Evolutionary conservation across 208 protist species (phyloP).

Genomic region (Tritrichomonas foetus): DNA sequence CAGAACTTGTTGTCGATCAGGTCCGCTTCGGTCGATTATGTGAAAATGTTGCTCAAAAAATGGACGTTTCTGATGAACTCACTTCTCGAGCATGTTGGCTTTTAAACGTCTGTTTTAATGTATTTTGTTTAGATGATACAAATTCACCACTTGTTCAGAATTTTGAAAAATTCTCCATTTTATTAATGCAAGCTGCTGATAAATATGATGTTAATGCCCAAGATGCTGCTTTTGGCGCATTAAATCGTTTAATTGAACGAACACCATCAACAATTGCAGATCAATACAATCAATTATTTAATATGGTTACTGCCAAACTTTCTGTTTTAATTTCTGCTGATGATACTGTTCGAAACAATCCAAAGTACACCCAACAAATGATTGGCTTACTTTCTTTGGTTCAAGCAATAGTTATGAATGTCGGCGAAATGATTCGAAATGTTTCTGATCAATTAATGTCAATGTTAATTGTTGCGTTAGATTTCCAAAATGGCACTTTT

Average conservation of each 20-base stretch:
- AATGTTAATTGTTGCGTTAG: background rate
- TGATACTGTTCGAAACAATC: background rate
- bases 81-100: background rate
- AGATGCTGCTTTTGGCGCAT: background rate
- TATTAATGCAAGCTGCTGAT: background rate
- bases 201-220: background rate
- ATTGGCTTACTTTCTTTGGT: background rate
- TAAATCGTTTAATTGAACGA: background rate
- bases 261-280: background rate
- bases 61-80: background rate
- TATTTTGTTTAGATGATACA: background rate
- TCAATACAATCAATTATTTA: background rate
- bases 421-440: background rate
- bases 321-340: background rate
- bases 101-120: background rate
- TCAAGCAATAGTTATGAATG: conserved; percentile 23
- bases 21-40: background rate
- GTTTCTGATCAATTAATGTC: background rate
- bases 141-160: background rate
- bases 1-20: background rate
- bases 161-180: background rate
- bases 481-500: background rate
- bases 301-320: background rate
- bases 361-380: background rate
- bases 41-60: background rate